Evolutionary conservation across 768 basidiomycete genomes (phyloP).

Genomic region (Amanita phalloides): DNA sequence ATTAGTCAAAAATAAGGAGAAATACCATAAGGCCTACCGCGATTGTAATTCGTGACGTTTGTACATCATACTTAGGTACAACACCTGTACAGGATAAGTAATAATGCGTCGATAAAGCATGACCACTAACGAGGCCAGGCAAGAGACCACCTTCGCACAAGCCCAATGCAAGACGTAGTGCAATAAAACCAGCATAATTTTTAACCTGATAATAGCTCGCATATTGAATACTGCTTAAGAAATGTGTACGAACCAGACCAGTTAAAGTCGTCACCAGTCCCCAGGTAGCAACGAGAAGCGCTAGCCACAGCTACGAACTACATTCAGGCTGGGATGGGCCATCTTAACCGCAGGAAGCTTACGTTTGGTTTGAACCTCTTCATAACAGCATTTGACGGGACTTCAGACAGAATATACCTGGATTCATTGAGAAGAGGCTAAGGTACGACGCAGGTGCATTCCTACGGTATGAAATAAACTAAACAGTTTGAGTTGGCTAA

Average conservation of each 20-base stretch:
- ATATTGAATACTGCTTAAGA: background rate
- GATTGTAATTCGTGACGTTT: constrained; percentile 50
- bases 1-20: background rate
- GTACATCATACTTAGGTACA: constrained; percentile 53
- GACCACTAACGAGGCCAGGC: constrained; percentile 39
- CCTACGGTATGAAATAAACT: no score
- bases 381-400: constrained; percentile 38
- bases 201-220: constrained; percentile 24
- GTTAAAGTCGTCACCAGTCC: constrained; percentile 47
- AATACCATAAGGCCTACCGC: constrained; percentile 23
- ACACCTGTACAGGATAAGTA: constrained; percentile 18
- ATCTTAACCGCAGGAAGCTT: background rate
- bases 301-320: constrained; percentile 39
- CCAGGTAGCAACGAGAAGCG: constrained; percentile 42
- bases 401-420: constrained; percentile 43
- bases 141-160: constrained; percentile 58
- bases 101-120: background rate
- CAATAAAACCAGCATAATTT: constrained; percentile 47
- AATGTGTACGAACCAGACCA: constrained; percentile 17
- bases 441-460: no score
- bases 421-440: no score
- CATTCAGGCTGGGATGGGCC: background rate
- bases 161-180: constrained; percentile 49
- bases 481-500: no score
- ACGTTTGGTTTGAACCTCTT: constrained; percentile 37